A percentile compares a stretch with the other conserved stretches of the same genome.
Conservation (phyloP, 192 early-diverging fungal species). For the Podochytrium sp. region DNA sequence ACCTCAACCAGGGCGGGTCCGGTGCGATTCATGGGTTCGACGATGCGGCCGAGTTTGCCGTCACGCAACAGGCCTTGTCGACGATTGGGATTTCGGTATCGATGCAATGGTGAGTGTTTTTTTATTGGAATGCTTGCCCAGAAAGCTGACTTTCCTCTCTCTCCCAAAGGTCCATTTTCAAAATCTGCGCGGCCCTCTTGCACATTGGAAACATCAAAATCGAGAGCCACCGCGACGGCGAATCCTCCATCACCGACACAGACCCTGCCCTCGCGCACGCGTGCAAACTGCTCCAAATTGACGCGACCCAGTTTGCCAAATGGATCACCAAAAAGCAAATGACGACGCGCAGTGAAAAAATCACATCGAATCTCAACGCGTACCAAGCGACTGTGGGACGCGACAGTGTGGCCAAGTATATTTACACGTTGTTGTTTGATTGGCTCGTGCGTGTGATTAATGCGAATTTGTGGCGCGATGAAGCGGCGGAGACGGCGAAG, state of each 20-base stretch:
- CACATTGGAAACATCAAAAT: conserved; percentile 97
- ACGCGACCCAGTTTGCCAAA: conserved; percentile 79
- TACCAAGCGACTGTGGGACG: conserved; percentile 78
- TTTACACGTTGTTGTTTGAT: conserved; percentile 95
- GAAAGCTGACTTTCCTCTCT: no score
- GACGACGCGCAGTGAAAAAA: conserved; percentile 88
- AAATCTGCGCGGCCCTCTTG: conserved; percentile 88
- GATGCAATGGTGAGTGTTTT: conserved; percentile 77
- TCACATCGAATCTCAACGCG: conserved; percentile 74
- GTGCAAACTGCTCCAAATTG: conserved; percentile 76
- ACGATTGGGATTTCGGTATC: conserved; percentile 86
- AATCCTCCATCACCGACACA: conserved; percentile 74
- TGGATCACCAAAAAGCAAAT: conserved; percentile 97
- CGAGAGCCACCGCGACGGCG: conserved; percentile 63
- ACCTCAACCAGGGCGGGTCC: conserved; percentile 83
- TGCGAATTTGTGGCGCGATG: conserved; percentile 62
- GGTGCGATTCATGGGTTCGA: conserved; percentile 85
- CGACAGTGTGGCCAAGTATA: conserved; percentile 95
- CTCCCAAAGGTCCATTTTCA: conserved; percentile 73
- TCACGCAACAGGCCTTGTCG: conserved; percentile 84
- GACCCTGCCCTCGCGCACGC: conserved; percentile 75
- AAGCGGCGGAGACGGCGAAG: conserved; percentile 52
- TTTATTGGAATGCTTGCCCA: neutral
- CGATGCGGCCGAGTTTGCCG: conserved; percentile 91
- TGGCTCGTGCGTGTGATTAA: conserved; percentile 96